phyloP scores from a whole-genome alignment of 2,329 filamentous ascomycete genomes.

The Orbilia oligospora region DNA sequence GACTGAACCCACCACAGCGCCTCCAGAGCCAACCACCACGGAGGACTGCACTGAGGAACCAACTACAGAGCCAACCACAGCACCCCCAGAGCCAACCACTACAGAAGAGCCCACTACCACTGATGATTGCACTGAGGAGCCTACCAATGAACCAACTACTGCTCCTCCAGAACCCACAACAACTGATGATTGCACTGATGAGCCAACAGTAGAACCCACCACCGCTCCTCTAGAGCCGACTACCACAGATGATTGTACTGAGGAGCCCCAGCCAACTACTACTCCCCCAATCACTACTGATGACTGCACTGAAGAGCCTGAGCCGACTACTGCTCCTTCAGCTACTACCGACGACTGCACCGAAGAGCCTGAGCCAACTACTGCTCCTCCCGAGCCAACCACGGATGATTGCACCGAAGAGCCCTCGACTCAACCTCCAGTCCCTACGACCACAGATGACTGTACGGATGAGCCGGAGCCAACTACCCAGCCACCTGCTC shows the following conservation, averaged over 20 bases:
- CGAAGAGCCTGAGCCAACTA: conserved; percentile 30
- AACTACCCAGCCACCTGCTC: conserved; percentile 32
- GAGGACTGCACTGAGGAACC: conserved; percentile 49
- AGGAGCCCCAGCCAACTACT: conserved; percentile 43
- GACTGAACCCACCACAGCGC: conserved; percentile 22
- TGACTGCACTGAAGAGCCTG: conserved; percentile 53
- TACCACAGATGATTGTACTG: conserved; percentile 44
- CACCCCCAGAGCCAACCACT: conserved; percentile 29
- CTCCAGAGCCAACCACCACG: conserved; percentile 38
- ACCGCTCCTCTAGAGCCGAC: conserved; percentile 23
- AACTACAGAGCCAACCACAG: conserved; percentile 21
- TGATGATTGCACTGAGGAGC: conserved; percentile 54
- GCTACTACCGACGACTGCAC: conserved; percentile 33
- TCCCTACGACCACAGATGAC: conserved; percentile 16
- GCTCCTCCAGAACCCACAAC: conserved; percentile 22
- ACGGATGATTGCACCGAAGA: conserved; percentile 56
- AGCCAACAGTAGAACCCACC: conserved; percentile 29
- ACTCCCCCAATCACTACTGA: conserved; percentile 38
- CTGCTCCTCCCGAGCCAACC: conserved; percentile 27
- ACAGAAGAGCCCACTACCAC: conserved; percentile 31
- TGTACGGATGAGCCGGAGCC: conserved; percentile 27
- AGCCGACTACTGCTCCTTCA: conserved; percentile 18
- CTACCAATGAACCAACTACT: conserved; percentile 27
- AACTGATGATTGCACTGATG: conserved; percentile 48
- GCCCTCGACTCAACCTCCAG: conserved; percentile 26